Evolutionary conservation across 2,329 filamentous ascomycete genomes (phyloP), one percentile per base, ranked within the genome.

Genomic region (Sporothrix brasiliensis): DNA sequence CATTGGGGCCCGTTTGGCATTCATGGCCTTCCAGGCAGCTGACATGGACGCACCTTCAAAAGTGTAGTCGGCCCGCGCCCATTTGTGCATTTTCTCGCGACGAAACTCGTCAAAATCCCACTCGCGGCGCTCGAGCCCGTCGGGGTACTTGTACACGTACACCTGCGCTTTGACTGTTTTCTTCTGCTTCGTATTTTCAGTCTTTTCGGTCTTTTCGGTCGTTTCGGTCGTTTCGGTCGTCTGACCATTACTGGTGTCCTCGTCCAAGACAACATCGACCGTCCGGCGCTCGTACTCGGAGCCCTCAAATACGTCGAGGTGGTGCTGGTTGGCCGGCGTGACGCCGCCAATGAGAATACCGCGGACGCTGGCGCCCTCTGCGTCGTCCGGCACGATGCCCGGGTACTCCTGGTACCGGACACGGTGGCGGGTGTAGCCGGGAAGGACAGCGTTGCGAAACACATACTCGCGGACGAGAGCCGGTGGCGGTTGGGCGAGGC

Each of bases 51-150:
- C 68, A 82, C 82, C 80, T 34, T 82, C 80, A 72, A 84, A 84
- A 11, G 78, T 77, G 73, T 83, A 83, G 67, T 83, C 83, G 41
- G 81, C 82, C n/a, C 85, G 79, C 5, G 85, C 84, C 86, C 86
- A 89, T 3, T 76, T 70, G 69, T 78, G 78, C 81, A 88, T 81
- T 82, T 93, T 97, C 73, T 95, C 89, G 75, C 84, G 83, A 72
- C 90, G 88, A 78, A 97, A 98, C 73, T 91, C 88, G 63, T 90
- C 88, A 81, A 93, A 95, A 78, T 97, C 92, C 94, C 94, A 98
- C 79, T 97, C 93, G 27, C 82, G 80, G 44, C 86, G 83, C 79
- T 97, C 92, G 21, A 98, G 80, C 0, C 76, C 50, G 0, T 79
- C 74, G 19, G 81, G 78, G 1, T 81, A 73, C 58, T 83, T 81